Base-by-base conservation (phyloP, 169 alveolate species). In the Eimeria zaria region DNA sequence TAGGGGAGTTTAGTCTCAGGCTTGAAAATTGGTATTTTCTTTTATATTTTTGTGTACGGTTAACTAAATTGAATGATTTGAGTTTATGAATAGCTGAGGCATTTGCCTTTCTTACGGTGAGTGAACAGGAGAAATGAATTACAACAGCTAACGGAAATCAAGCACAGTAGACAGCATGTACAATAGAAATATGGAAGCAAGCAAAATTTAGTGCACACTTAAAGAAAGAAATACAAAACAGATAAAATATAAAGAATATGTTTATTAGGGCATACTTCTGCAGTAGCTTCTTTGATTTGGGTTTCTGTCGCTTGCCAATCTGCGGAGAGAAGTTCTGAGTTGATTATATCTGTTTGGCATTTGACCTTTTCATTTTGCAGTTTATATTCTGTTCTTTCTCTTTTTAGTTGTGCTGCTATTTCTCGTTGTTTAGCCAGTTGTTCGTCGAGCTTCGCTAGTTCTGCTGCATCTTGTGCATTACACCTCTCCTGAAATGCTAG, bases 331-430 rank as follows among this genome's bases (percentile, higher is more conserved):
- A 95, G 91, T 60, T 98, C 98, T 36, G 98, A 97, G 94, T 98
- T 98, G 76, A 98, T 98, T 91, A 98, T 97, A 96, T 99, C 99
- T n/a, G 99, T 98, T 91, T 98, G 97, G 95, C 98, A 98, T 76
- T 98, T 97, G 48, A 97, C 95, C 58, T 96, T 83, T 84, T 97
- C 97, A 76, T 97, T 97, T 71, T 97, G 98, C 53, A 92, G 64
- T 93, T 99, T 95, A 58, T 89, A 92, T 67, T 96, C 97, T 62
- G 98, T 99, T 55, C 99, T 97, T 53, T 95, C 97, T 81, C 96
- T 97, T 96, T 98, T 98, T 76, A 96, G 81, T 95, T 95, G 97
- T 46, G 98, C 97, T 64, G 98, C 96, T 64, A 97, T 89, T n/a
- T 97, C 98, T 58, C 99, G 98, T 97, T 98, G 98, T 24, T 97